phyloP scores from a whole-genome alignment of 441 rosid species.

The Kokia cookei region DNA sequence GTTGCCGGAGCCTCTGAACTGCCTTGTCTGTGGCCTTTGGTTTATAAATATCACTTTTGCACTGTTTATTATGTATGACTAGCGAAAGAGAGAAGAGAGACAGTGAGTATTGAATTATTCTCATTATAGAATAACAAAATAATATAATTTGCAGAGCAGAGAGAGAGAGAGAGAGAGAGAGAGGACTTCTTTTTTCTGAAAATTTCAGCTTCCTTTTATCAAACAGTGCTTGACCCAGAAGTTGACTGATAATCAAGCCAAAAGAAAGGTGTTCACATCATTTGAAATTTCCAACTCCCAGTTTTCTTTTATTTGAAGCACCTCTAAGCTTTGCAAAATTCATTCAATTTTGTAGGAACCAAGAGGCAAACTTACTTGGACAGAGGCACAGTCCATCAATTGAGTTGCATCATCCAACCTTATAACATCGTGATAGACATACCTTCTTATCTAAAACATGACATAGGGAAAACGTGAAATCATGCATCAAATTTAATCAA shows the following conservation, averaged over 20 bases:
- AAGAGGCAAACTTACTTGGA: conserved; percentile 51
- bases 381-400: conserved; percentile 70
- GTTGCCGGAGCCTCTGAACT: conserved; percentile 67
- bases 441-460: conserved; percentile 70
- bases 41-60: conserved; percentile 83
- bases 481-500: not conserved
- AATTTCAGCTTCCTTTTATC: not conserved
- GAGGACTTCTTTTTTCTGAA: not conserved
- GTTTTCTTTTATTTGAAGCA: too few species aligned
- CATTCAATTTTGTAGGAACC: not conserved
- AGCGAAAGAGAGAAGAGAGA: not conserved
- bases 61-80: conserved; percentile 58
- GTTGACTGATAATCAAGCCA: too few species aligned
- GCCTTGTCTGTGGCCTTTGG: conserved; percentile 70
- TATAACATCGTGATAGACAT: conserved; percentile 78
- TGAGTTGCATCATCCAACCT: conserved; percentile 65
- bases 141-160: not conserved
- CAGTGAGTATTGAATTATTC: not conserved
- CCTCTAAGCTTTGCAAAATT: not conserved
- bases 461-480: not conserved
- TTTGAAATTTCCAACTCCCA: too few species aligned
- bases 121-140: not conserved
- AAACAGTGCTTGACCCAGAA: not conserved
- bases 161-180: not conserved
- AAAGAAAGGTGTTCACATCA: too few species aligned